A percentile compares a stretch with the other conserved stretches of the same genome.
phyloP scores from a whole-genome alignment of 164 flowering plant species.

The Vitis riparia region DNA sequence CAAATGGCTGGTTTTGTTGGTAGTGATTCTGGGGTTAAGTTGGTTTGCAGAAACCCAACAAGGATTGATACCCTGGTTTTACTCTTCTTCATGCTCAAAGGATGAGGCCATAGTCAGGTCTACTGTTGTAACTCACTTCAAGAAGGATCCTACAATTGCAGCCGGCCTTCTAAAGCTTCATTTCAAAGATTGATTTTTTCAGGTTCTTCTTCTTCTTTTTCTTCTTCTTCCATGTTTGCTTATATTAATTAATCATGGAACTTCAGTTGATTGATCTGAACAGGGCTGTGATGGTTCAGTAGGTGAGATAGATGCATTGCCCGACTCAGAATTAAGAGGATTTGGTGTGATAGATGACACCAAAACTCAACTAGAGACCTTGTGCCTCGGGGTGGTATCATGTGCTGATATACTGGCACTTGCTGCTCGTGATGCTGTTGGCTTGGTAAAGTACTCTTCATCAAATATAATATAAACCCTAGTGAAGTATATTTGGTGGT shows the following conservation, averaged over 20 bases:
- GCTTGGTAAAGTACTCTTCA: slow-evolving; percentile 35
- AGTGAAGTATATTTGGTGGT: no score
- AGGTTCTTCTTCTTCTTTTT: slow-evolving; percentile 28
- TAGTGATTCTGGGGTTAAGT: slow-evolving; percentile 22
- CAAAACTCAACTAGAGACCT: slow-evolving; percentile 53
- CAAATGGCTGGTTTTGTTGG: slow-evolving; percentile 12
- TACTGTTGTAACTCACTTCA: slow-evolving; percentile 46
- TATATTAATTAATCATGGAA: neutral
- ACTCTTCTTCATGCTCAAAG: slow-evolving; percentile 53
- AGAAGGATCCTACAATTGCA: slow-evolving; percentile 55
- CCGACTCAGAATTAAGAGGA: slow-evolving; percentile 63
- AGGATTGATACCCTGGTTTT: slow-evolving; percentile 45
- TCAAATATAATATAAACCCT: no score
- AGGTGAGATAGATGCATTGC: slow-evolving; percentile 57
- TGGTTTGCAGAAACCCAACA: slow-evolving; percentile 25
- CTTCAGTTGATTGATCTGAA: neutral
- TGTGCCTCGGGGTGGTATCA: slow-evolving; percentile 69
- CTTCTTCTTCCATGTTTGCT: neutral
- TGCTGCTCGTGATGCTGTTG: slow-evolving; percentile 77
- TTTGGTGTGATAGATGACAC: slow-evolving; percentile 70
- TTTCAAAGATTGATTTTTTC: slow-evolving; percentile 79
- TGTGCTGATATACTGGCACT: slow-evolving; percentile 79
- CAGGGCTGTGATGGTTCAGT: slow-evolving; percentile 86
- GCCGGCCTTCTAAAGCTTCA: slow-evolving; percentile 67
- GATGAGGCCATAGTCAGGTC: slow-evolving; percentile 59